Evolutionary conservation across 1,284 basidiomycete species (phyloP).

Genomic region (Boletellus deceptivus): DNA sequence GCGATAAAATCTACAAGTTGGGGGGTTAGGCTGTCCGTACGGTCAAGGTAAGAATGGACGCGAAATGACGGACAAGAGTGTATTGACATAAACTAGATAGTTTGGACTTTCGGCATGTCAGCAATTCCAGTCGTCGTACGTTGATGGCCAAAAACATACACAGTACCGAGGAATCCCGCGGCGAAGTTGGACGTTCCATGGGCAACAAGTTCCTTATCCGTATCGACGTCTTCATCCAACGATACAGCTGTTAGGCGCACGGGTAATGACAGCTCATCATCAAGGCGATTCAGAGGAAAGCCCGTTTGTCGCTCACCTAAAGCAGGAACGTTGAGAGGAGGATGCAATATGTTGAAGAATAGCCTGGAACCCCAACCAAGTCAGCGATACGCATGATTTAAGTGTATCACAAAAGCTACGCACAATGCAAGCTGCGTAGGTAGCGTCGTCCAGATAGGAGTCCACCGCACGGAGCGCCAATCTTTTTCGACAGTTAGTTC

Average conservation of each 20-base stretch:
- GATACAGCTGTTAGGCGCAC: slow-evolving; percentile 67
- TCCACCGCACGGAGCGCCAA: slow-evolving; percentile 47
- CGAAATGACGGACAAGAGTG: slow-evolving; percentile 61
- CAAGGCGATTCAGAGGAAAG: not conserved
- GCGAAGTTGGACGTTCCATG: slow-evolving; percentile 92
- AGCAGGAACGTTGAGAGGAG: slow-evolving; percentile 91
- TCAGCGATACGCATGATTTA: not conserved
- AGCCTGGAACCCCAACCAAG: slow-evolving; percentile 41
- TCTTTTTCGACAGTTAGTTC: slow-evolving; percentile 13
- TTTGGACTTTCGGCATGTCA: slow-evolving; percentile 54
- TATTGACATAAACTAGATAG: slow-evolving; percentile 89
- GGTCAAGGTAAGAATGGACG: not conserved
- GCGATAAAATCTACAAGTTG: slow-evolving; percentile 74
- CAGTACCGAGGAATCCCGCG: slow-evolving; percentile 79
- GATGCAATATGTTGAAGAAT: slow-evolving; percentile 93
- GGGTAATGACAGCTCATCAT: not conserved
- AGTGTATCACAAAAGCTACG: slow-evolving; percentile 24
- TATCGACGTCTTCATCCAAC: slow-evolving; percentile 87
- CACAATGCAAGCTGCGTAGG: slow-evolving; percentile 81
- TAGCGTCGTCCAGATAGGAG: slow-evolving; percentile 69
- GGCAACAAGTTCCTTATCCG: slow-evolving; percentile 89
- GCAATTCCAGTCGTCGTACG: not conserved
- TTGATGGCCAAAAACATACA: slow-evolving; percentile 45
- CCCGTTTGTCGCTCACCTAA: slow-evolving; percentile 52
- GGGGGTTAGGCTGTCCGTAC: not conserved